phyloP scores from a whole-genome alignment of 1,284 basidiomycete species.

The Moniliella sp. region DNA sequence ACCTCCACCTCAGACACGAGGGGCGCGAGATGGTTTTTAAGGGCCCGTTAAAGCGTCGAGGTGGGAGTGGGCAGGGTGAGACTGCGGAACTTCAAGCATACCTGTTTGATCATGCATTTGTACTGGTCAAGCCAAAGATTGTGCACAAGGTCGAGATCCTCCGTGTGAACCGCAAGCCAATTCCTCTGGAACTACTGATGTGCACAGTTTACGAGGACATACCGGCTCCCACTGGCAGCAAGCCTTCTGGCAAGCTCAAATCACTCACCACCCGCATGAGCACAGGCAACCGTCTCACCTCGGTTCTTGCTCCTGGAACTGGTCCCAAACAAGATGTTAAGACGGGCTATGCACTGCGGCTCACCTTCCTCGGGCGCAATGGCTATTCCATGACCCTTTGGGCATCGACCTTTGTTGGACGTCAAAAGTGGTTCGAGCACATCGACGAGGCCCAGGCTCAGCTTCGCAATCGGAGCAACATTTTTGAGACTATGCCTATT shows the following conservation, averaged over 20 bases:
- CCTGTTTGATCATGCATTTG: conserved; percentile 82
- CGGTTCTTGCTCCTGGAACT: conserved; percentile 33
- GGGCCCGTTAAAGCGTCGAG: conserved; percentile 72
- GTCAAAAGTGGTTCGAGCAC: conserved; percentile 82
- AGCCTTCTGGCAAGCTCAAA: conserved; percentile 32
- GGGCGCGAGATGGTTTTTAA: conserved; percentile 79
- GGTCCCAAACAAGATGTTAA: conserved; percentile 48
- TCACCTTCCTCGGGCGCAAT: conserved; percentile 76
- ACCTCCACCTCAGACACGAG: conserved; percentile 64
- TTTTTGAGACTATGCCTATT: conserved; percentile 73
- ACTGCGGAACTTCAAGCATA: conserved; percentile 75
- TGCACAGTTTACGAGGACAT: conserved; percentile 59
- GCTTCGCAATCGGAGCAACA: conserved; percentile 59
- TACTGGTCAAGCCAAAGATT: conserved; percentile 77
- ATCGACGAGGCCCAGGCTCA: conserved; percentile 72
- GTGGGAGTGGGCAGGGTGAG: conserved; percentile 50
- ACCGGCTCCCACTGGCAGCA: no score
- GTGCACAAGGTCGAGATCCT: conserved; percentile 71
- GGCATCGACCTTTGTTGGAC: conserved; percentile 62
- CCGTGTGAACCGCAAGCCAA: conserved; percentile 85
- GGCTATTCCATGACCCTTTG: conserved; percentile 80
- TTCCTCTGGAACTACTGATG: conserved; percentile 76
- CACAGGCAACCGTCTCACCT: conserved; percentile 24
- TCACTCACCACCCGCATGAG: conserved; percentile 38
- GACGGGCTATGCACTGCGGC: conserved; percentile 72